phyloP scores from a whole-genome alignment of 108 stramenopile species.

The Parmales sp. region DNA sequence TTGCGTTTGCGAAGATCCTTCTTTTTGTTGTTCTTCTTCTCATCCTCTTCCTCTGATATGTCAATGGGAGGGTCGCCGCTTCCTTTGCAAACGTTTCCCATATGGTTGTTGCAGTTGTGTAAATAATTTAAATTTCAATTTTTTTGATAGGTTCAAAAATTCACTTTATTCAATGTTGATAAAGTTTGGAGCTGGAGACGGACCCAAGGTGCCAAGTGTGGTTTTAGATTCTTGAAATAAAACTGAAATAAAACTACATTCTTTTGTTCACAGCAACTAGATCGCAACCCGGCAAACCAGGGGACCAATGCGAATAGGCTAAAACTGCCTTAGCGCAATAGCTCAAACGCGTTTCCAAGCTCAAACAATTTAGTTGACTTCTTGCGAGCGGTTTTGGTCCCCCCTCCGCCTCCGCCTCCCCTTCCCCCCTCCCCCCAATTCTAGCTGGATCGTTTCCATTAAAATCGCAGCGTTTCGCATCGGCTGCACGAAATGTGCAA shows the following conservation, averaged over 20 bases:
- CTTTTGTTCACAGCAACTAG: background rate
- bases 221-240: too few relatives aligned
- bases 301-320: background rate
- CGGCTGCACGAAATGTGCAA: background rate
- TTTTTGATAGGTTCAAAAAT: too few relatives aligned
- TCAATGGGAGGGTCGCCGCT: too few relatives aligned
- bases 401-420: background rate
- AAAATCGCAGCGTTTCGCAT: background rate
- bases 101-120: too few relatives aligned
- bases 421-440: background rate
- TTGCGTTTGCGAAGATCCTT: background rate
- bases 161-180: too few relatives aligned
- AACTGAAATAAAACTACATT: too few relatives aligned
- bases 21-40: slow-evolving; percentile 1
- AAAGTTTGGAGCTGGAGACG: too few relatives aligned
- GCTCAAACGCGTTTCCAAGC: background rate
- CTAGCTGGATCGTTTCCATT: background rate
- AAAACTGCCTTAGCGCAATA: background rate
- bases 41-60: slow-evolving; percentile 7
- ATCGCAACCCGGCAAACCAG: slow-evolving; percentile 1
- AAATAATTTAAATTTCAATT: too few relatives aligned
- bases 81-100: too few relatives aligned
- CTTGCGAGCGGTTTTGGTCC: background rate
- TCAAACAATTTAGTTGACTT: background rate
- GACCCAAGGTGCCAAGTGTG: too few relatives aligned